Conservation (phyloP, 179 eudicot species). For the Gypsophila paniculata region DNA sequence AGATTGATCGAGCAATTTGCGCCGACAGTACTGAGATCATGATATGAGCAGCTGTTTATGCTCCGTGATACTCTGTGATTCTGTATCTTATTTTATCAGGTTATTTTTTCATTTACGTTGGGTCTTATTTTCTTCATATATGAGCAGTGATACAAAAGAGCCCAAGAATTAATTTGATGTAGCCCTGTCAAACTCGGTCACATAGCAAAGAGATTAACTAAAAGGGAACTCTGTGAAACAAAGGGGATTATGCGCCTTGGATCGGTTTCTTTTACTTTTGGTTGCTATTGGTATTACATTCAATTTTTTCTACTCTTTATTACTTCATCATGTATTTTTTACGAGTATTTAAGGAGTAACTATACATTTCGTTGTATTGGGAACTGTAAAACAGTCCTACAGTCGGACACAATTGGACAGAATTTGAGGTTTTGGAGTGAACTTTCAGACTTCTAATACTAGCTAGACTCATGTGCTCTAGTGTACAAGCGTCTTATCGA, state of each 20-base stretch:
- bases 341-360: background rate
- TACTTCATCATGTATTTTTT: constrained; percentile 11
- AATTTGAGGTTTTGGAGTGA: background rate
- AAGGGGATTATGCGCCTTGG: too few relatives aligned
- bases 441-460: background rate
- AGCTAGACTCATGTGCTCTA: background rate
- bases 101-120: too few relatives aligned
- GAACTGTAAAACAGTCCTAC: background rate
- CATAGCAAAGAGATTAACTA: constrained; percentile 14
- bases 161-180: background rate
- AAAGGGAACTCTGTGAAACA: too few relatives aligned
- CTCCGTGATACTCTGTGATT: too few relatives aligned
- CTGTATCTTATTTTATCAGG: too few relatives aligned
- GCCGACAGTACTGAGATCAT: constrained; percentile 20
- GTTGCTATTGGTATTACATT: constrained; percentile 22
- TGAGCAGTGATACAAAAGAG: background rate
- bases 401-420: background rate
- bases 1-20: constrained; percentile 23
- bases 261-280: constrained; percentile 2
- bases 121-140: too few relatives aligned
- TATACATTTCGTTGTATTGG: background rate
- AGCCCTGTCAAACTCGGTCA: constrained; percentile 13
- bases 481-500: background rate
- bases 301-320: constrained; percentile 25
- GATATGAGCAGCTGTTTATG: constrained; percentile 14